These are phyloP conservation scores for Naematelia encephala DNA, from an alignment of 768 basidiomycete genomes.

Conservation along the genomic window DNA sequence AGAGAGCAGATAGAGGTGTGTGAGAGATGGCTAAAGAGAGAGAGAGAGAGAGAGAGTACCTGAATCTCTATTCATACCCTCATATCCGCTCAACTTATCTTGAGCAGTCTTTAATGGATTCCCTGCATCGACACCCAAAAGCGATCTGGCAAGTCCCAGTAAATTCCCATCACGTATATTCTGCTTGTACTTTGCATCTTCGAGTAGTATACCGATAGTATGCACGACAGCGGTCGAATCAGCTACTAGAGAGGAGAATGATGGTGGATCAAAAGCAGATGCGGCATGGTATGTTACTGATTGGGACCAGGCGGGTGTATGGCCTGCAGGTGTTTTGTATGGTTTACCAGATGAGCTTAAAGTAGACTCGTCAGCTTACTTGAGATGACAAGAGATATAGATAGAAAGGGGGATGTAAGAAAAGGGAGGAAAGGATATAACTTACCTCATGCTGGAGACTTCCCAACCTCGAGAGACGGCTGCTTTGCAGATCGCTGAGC, in stretches of 20 bases:
- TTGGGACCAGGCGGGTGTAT: slow-evolving; percentile 77
- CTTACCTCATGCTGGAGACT: slow-evolving; percentile 84
- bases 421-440: not conserved
- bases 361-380: not conserved
- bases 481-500: slow-evolving; percentile 87
- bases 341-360: slow-evolving; percentile 79
- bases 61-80: slow-evolving; percentile 79
- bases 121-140: slow-evolving; percentile 52
- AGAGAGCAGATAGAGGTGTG: not conserved
- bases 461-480: slow-evolving; percentile 78
- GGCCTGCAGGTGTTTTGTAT: slow-evolving; percentile 83
- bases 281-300: slow-evolving; percentile 78
- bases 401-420: not conserved
- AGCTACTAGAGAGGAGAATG: slow-evolving; percentile 68
- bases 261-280: slow-evolving; percentile 71
- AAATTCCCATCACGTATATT: slow-evolving; percentile 62
- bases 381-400: not conserved
- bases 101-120: slow-evolving; percentile 52
- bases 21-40: not conserved
- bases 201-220: slow-evolving; percentile 85
- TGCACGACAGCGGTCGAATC: slow-evolving; percentile 77
- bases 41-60: slow-evolving; percentile 58
- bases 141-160: slow-evolving; percentile 52
- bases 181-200: slow-evolving; percentile 74
- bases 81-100: slow-evolving; percentile 57